Evolutionary conservation across 129 eudicot genomes (phyloP).

Genomic region (Calendula officinalis): DNA sequence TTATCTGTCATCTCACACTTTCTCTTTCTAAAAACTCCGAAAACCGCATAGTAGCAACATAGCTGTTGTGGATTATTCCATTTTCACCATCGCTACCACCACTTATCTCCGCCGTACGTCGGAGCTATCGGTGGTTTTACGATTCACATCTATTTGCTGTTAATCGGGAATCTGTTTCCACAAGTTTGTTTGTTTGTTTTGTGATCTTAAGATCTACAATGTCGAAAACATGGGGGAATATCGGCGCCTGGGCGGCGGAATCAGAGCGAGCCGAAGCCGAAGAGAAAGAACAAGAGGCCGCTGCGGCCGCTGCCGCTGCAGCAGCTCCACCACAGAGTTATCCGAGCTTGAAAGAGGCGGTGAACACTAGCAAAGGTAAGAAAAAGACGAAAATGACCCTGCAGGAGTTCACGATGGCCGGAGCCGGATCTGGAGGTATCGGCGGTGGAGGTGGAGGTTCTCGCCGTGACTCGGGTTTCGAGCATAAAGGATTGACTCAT

Average conservation of each 20-base stretch:
- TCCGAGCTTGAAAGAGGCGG: constrained; percentile 68
- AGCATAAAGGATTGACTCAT: constrained; percentile 49
- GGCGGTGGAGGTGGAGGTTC: constrained; percentile 22
- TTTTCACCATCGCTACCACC: constrained; percentile 29
- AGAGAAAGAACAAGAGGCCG: constrained; percentile 47
- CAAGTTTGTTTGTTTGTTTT: neutral
- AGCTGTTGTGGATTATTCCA: constrained; percentile 13
- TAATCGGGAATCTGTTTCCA: neutral
- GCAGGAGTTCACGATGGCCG: constrained; percentile 59
- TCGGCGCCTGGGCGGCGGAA: constrained; percentile 94
- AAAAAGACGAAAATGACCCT: constrained; percentile 79
- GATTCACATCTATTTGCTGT: neutral
- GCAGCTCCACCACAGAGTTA: constrained; percentile 48
- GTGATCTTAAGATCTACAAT: constrained; percentile 35
- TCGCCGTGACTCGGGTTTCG: constrained; percentile 16
- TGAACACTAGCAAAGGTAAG: constrained; percentile 55
- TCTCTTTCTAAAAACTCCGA: constrained; percentile 27
- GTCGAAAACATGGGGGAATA: constrained; percentile 82
- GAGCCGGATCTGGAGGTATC: constrained; percentile 18
- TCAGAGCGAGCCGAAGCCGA: constrained; percentile 81
- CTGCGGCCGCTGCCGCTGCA: constrained; percentile 42
- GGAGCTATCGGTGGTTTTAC: constrained; percentile 22
- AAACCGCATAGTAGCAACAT: constrained; percentile 28
- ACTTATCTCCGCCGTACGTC: constrained; percentile 29
- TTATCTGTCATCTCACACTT: constrained; percentile 17